Evolutionary conservation across 2,329 filamentous ascomycete genomes (phyloP), one percentile per base, ranked within the genome.

Genomic region (Pseudogymnoascus sp.): DNA sequence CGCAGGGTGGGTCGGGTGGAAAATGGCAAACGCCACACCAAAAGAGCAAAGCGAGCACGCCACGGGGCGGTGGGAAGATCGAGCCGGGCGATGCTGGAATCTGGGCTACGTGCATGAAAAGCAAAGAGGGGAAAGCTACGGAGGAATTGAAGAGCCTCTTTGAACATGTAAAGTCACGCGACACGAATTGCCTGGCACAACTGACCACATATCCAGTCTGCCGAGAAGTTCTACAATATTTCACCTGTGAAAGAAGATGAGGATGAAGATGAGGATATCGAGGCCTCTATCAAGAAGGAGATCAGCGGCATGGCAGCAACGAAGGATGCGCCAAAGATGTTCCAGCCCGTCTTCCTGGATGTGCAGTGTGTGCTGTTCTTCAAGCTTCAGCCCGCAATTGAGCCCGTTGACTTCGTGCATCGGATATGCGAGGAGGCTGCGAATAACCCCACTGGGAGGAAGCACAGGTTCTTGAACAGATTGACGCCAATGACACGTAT

Each of bases 51-150:
- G 66, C 76, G 43, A 74, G 75, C 18, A 71, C 74, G 58, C 71
- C 74, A 63, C 73, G 73, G 12, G 75, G 75, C 74, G 65, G 59
- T 36, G 78, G 77, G 39, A 77, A 73, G 11, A 73, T 91, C 57
- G 82, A 89, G 66, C 77, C 86, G 4, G 88, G 88, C 4, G 87
- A 91, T 68, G 77, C 80, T 59, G 89, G 89, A 4, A 85, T 93
- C 62, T 93, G 88, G 88, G 86, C 87, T 28, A 91, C 89, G 0
- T 92, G 88, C 71, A 84, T 87, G 59, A 82, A 87, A 70, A 83
- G 83, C 65, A 87, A 88, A 76, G 88, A 90, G 73, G 78, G 78
- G 41, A 87, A 85, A 72, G 87, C 88, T 12, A 80, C 88, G 2
- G 77, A 79, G 58, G 89, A 93, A 71, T 78, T 91, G 64, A 79